A percentile compares a stretch with the other conserved stretches of the same genome.
These are phyloP conservation scores for Myriosclerotinia curreyana DNA, from an alignment of 2,329 filamentous ascomycete species.

Conservation along the genomic window DNA sequence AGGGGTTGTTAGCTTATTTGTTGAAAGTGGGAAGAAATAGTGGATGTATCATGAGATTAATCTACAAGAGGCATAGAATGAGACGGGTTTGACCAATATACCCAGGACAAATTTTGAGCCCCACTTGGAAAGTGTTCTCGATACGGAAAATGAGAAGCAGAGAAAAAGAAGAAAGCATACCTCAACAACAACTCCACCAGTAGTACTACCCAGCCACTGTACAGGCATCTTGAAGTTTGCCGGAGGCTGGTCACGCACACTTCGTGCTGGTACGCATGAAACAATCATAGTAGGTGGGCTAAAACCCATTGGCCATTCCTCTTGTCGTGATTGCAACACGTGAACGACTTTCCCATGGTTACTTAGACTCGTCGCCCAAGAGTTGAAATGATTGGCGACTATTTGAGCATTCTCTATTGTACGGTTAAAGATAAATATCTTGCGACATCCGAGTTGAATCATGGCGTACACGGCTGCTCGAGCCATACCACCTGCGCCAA, in stretches of 20 bases:
- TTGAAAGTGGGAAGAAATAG: neutral
- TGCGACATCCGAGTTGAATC: constrained; percentile 71
- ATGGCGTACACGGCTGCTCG: constrained; percentile 75
- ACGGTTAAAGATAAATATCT: constrained; percentile 72
- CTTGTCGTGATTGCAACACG: constrained; percentile 56
- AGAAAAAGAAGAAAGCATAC: constrained; percentile 25
- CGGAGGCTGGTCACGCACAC: constrained; percentile 59
- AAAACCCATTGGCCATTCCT: constrained; percentile 62
- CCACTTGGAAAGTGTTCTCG: neutral
- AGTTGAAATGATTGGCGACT: constrained; percentile 68
- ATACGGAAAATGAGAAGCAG: neutral
- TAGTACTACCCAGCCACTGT: constrained; percentile 68
- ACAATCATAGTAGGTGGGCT: constrained; percentile 70
- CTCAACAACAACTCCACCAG: constrained; percentile 73
- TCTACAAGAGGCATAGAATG: neutral
- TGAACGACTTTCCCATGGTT: constrained; percentile 36
- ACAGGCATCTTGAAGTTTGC: constrained; percentile 68
- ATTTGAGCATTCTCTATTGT: constrained; percentile 62
- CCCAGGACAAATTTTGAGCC: neutral
- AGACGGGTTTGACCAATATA: neutral
- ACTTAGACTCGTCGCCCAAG: constrained; percentile 39
- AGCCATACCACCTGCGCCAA: constrained; percentile 73
- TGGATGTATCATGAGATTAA: neutral
- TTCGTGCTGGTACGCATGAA: constrained; percentile 71
- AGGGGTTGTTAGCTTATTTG: constrained; percentile 4